Evolutionary conservation across 257 asterid species (phyloP).

Genomic region (Solanum megistacrolobum): DNA sequence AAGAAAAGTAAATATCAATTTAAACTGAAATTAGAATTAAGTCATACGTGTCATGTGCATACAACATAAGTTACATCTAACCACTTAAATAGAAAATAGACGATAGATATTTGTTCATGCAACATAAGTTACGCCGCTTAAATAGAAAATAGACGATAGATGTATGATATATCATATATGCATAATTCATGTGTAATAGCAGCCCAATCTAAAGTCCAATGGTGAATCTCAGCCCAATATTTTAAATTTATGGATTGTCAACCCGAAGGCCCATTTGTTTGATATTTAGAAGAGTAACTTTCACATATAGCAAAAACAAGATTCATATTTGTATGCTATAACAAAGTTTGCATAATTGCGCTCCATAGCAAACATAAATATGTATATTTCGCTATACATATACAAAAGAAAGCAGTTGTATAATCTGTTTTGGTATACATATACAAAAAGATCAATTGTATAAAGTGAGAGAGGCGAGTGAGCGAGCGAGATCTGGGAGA

Average conservation of each 20-base stretch:
- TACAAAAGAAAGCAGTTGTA: too few relatives aligned
- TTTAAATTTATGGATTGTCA: background rate
- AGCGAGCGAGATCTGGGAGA: too few relatives aligned
- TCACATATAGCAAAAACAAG: too few relatives aligned
- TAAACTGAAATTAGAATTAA: background rate
- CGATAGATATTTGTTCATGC: too few relatives aligned
- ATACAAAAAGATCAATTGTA: too few relatives aligned
- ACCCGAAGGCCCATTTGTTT: background rate
- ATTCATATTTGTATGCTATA: too few relatives aligned
- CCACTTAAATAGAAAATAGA: background rate
- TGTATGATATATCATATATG: background rate
- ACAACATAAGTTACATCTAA: background rate
- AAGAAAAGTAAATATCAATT: background rate
- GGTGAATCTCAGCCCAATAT: background rate
- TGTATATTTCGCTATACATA: too few relatives aligned
- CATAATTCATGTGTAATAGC: background rate
- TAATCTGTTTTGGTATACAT: too few relatives aligned
- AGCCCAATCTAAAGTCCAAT: background rate
- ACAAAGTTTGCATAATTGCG: too few relatives aligned
- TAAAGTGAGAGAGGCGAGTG: too few relatives aligned
- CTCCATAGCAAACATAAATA: too few relatives aligned
- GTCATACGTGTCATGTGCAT: background rate
- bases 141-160: background rate
- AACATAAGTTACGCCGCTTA: background rate
- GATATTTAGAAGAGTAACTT: background rate